Evolutionary conservation across 306 rosid genomes (phyloP), one percentile per base, ranked within the genome.

Genomic region (Vigna mungo): DNA sequence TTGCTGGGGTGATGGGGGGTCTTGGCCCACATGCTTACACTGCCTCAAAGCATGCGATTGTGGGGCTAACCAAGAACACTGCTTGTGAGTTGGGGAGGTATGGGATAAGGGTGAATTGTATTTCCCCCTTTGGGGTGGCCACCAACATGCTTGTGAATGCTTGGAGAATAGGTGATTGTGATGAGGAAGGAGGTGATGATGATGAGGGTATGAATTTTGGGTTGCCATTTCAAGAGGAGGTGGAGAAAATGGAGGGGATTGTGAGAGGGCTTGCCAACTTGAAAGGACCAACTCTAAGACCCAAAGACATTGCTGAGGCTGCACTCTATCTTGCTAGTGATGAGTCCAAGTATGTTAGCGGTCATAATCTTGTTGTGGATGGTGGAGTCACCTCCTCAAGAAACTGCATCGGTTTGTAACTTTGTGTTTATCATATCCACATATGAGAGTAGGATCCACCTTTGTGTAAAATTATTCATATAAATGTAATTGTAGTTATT

Each of bases 61-160:
- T 88, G 7, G 97, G 97, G 12, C 76, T 92, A 0, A 92, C 97
- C 0, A 92, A 92, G 86, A 92, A 90, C 80, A 72, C 91, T 0
- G 90, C 97, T 1, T 92, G 97, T 37, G 97, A 92, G 78, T 61
- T 92, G 13, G 97, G 97, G 0, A 80, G 72, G 36, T 80, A 78
- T 36, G 97, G 96, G 44, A 87, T 92, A 17, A 78, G 97, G 64
- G 93, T 92, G 2, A 92, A 92, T 48, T 90, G 93, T 73, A 86
- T 92, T 47, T 92, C 96, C 0, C 97, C 97, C 3, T 92, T 92
- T 16, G 97, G 97, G 41, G 97, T 92, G n/a, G 97, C 97, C 30
- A 92, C 97, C 2, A 68, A 91, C 11, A 90, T 92, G 97, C 87
- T 92, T 3, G 91, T 92, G 20, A 88, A 88, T 41, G 96, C 97